Conservation (phyloP, 345 rosid species). For the Barbarea vulgaris region DNA sequence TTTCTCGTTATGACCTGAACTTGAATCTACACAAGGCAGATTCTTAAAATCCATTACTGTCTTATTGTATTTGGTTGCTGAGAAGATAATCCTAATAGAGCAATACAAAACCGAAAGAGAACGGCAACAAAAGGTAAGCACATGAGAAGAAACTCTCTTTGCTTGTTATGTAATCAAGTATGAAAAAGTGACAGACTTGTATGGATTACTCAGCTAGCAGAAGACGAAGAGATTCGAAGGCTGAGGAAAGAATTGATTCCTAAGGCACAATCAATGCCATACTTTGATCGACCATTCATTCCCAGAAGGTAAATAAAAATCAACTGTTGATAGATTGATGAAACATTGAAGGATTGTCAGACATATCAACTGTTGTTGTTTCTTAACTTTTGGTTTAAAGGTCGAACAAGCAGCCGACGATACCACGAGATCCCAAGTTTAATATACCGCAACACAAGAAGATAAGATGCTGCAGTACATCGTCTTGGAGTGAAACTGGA, state of each 20-base stretch:
- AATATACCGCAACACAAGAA: conserved; percentile 75
- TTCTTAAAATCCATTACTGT: not conserved
- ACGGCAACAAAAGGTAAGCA: conserved; percentile 67
- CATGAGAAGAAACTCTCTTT: not conserved
- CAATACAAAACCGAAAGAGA: conserved; percentile 86
- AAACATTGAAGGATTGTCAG: not conserved
- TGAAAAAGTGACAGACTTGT: not conserved
- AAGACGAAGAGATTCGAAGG: conserved; percentile 80
- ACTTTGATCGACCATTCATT: conserved; percentile 87
- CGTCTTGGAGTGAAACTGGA: conserved; percentile 43
- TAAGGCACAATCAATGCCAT: conserved; percentile 94
- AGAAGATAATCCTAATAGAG: conserved; percentile 70
- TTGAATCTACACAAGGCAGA: not conserved
- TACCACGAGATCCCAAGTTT: conserved; percentile 78
- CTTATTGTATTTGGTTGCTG: conserved; percentile 53
- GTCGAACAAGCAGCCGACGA: conserved; percentile 74
- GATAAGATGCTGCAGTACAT: conserved; percentile 59
- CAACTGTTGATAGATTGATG: not conserved
- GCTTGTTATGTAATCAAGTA: not conserved
- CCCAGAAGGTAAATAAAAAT: conserved; percentile 67
- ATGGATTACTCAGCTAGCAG: conserved; percentile 55
- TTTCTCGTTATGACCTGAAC: no score
- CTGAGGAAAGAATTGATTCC: conserved; percentile 80
- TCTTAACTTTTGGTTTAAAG: conserved; percentile 38
- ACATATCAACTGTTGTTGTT: not conserved